Base-by-base conservation (phyloP, 768 basidiomycete species). In the Inosperma sp. region DNA sequence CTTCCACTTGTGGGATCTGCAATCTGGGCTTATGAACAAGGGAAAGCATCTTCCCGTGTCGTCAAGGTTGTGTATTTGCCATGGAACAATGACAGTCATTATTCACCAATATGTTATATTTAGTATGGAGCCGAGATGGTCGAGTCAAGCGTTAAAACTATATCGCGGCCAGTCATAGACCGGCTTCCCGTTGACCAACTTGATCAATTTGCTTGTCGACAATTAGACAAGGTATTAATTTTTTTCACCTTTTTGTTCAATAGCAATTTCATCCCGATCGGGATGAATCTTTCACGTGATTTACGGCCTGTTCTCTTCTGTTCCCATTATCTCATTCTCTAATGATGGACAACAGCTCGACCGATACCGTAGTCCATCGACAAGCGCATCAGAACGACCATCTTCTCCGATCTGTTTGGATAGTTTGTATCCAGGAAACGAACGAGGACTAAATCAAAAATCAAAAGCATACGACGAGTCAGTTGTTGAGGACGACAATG, bases 101-200 rank as follows among this genome's bases (percentile, higher is more conserved):
- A 12, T 30, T 22, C 25, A 16, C 12, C 27, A 41, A 21, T 53
- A 6, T 35, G 12, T 21, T 14, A 29, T 33, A 48, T 22, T n/a
- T 63, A 92, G 89, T 91, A 90, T 61, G 88, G 91, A 42, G 89
- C 87, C 14, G 85, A 86, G 66, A 86, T 92, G 78, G 79, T 92
- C 69, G 91, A 92, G 66, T 86, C 83, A 3, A 84, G 86, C 49
- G 83, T 93, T 31, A 87, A 85, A 65, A 78, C 83, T 14, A 82
- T 93, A 33, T 88, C 88, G 22, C 76, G 83, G 14, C 90, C 90
- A 22, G 90, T 91, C 41, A 85, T 92, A 44, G 80, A 87, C 50
- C 78, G 85, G 22, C 73, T 93, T 0, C 87, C 88, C 8, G 84
- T 88, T 41, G 80, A 77, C 53, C 81, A 83, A 59, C 69, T 93